These are phyloP conservation scores for Polyporus tsugae DNA, from an alignment of 1,284 basidiomycete species.

Conservation along the genomic window DNA sequence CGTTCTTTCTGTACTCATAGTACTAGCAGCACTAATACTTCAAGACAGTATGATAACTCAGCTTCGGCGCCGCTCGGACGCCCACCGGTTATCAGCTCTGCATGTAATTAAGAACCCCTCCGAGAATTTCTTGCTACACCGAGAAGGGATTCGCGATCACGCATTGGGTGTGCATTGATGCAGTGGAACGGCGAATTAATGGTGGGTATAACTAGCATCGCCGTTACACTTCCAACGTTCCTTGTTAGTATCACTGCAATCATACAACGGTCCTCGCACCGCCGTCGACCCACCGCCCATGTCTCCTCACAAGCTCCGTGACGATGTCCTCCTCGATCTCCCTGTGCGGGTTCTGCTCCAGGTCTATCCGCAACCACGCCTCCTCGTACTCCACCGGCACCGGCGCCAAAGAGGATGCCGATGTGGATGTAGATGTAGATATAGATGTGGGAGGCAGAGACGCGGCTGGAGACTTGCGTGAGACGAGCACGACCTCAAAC, in stretches of 20 bases:
- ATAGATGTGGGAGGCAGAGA: constrained; percentile 15
- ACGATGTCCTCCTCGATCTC: constrained; percentile 97
- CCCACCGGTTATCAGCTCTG: too few relatives aligned
- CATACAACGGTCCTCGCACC: constrained; percentile 2
- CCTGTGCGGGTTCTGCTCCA: constrained; percentile 54
- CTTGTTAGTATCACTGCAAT: not conserved
- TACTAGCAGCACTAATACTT: too few relatives aligned
- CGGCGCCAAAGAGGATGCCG: too few relatives aligned
- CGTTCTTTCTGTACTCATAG: too few relatives aligned
- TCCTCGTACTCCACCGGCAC: constrained; percentile 55
- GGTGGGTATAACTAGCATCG: not conserved
- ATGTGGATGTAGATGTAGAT: not conserved
- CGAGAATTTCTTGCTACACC: not conserved
- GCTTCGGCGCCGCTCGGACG: too few relatives aligned
- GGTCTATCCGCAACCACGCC: constrained; percentile 78
- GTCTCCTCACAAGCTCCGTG: constrained; percentile 75
- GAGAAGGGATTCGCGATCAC: not conserved
- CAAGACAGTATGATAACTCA: too few relatives aligned
- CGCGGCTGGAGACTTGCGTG: constrained; percentile 32
- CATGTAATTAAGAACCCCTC: too few relatives aligned
- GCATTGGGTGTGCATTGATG: not conserved
- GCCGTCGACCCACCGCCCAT: constrained; percentile 72
- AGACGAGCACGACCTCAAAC: constrained; percentile 90
- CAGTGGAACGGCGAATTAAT: not conserved
- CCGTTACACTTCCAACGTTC: not conserved